Evolutionary conservation across 352 stramenopile genomes (phyloP).

Genomic region (Phytophthora ohioensis): DNA sequence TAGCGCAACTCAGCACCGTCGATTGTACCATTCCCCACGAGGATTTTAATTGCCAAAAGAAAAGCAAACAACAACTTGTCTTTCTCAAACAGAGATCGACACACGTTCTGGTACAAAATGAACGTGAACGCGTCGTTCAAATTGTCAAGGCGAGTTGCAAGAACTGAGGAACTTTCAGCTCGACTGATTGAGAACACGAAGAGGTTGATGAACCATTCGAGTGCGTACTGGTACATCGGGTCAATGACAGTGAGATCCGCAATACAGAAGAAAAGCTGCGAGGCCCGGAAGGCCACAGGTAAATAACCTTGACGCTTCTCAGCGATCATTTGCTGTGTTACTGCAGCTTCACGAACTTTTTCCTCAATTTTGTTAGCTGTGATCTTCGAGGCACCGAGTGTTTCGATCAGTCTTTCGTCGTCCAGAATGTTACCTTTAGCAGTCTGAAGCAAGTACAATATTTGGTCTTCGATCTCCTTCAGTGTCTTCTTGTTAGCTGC

Average conservation of each 20-base stretch:
- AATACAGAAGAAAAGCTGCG: slow-evolving; percentile 96
- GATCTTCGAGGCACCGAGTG: slow-evolving; percentile 92
- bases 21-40: slow-evolving; percentile 85
- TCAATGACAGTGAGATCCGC: slow-evolving; percentile 93
- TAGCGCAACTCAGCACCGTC: slow-evolving; percentile 86
- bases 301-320: slow-evolving; percentile 93
- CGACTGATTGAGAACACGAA: slow-evolving; percentile 93
- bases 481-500: slow-evolving; percentile 95
- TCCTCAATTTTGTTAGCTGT: slow-evolving; percentile 95
- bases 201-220: slow-evolving; percentile 97
- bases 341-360: slow-evolving; percentile 92
- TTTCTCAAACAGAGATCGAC: slow-evolving; percentile 96
- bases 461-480: slow-evolving; percentile 98
- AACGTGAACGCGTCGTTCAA: slow-evolving; percentile 96
- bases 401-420: slow-evolving; percentile 96
- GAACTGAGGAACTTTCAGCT: slow-evolving; percentile 74
- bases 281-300: slow-evolving; percentile 91
- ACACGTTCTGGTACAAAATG: slow-evolving; percentile 96
- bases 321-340: slow-evolving; percentile 94
- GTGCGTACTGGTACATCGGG: slow-evolving; percentile 97
- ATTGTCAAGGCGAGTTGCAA: slow-evolving; percentile 87
- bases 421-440: slow-evolving; percentile 96
- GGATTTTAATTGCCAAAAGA: slow-evolving; percentile 93
- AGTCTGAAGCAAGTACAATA: slow-evolving; percentile 93
- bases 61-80: slow-evolving; percentile 97